These are phyloP conservation scores for Epicoccum sorghinum DNA, from an alignment of 2,329 filamentous ascomycete genomes.

Conservation along the genomic window DNA sequence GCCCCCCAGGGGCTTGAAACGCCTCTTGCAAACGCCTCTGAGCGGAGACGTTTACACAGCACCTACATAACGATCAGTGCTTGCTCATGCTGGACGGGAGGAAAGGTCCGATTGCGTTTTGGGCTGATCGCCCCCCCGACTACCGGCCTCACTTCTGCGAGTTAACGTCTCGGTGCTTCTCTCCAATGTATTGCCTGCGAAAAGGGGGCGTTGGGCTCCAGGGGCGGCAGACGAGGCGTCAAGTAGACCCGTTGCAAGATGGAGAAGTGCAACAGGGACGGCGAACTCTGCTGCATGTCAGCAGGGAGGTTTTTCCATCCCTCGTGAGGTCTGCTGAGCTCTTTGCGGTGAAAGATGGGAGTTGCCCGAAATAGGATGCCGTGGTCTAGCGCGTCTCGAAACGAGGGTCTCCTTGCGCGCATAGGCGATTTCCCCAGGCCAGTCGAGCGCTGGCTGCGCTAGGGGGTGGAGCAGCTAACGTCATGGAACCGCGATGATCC, in stretches of 20 bases:
- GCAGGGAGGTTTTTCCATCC: no score
- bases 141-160: conserved; percentile 10
- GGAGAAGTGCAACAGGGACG: no score
- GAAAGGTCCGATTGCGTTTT: conserved; percentile 6
- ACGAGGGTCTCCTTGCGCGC: conserved; percentile 3
- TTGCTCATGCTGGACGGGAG: not conserved
- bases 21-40: no score
- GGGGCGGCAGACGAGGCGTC: not conserved
- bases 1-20: no score
- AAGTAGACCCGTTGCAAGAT: no score
- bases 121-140: not conserved
- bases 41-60: no score
- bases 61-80: no score
- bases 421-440: conserved; percentile 4
- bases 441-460: not conserved
- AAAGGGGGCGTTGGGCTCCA: conserved; percentile 1
- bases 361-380: conserved; percentile 6
- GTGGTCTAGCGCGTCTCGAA: not conserved
- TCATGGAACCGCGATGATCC: conserved; percentile 8
- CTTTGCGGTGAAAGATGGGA: no score
- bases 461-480: conserved; percentile 7
- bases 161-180: not conserved
- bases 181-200: not conserved
- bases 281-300: no score
- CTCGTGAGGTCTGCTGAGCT: no score